A percentile compares a stretch with the other conserved stretches of the same genome.
phyloP scores from a whole-genome alignment of 2,329 filamentous ascomycete genomes.

The Talaromyces albobiverticillius region DNA sequence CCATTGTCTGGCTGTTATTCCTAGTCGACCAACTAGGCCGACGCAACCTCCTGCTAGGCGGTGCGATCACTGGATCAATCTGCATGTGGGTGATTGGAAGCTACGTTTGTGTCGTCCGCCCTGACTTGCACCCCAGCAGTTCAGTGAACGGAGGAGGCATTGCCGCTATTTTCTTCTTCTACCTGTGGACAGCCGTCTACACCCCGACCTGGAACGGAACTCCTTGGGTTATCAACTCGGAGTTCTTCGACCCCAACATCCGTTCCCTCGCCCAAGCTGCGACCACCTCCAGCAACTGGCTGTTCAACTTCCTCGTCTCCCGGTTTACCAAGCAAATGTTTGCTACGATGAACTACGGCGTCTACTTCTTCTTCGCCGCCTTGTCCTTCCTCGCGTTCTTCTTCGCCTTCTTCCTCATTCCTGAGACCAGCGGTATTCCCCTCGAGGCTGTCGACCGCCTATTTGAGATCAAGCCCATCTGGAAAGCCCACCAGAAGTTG shows the following conservation, averaged over 20 bases:
- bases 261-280: constrained; percentile 69
- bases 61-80: constrained; percentile 58
- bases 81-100: constrained; percentile 38
- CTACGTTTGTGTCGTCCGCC: constrained; percentile 36
- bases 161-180: constrained; percentile 62
- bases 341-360: constrained; percentile 52
- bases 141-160: constrained; percentile 30
- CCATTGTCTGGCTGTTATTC: constrained; percentile 66
- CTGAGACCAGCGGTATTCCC: constrained; percentile 65
- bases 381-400: constrained; percentile 58
- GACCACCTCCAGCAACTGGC: constrained; percentile 45
- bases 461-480: constrained; percentile 46
- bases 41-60: constrained; percentile 63
- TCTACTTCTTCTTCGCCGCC: constrained; percentile 67
- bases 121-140: constrained; percentile 23
- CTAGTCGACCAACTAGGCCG: constrained; percentile 65
- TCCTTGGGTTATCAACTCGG: constrained; percentile 70
- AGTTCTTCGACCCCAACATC: constrained; percentile 72
- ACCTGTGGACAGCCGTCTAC: constrained; percentile 71
- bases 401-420: constrained; percentile 62
- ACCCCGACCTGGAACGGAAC: constrained; percentile 71
- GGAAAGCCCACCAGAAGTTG: constrained; percentile 33
- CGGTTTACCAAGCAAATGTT: constrained; percentile 42
- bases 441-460: constrained; percentile 64
- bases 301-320: constrained; percentile 36